Evolutionary conservation across 371 early-diverging fungal species (phyloP).

Genomic region (Mucor plumbeus): DNA sequence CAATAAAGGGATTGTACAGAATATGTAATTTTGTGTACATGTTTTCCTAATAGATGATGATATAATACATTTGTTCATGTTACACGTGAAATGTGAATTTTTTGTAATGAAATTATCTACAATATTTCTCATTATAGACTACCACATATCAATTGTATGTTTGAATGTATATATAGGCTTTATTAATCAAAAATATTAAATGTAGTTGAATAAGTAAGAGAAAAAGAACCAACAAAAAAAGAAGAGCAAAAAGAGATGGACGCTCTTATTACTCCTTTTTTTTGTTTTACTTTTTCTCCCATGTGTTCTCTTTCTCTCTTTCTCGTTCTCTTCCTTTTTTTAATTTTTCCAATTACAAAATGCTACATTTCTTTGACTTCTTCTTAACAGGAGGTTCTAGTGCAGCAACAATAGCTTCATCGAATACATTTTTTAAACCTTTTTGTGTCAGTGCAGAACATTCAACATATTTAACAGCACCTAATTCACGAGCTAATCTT

Average conservation of each 20-base stretch:
- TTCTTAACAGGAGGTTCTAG: slow-evolving; percentile 90
- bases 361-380: slow-evolving; percentile 79
- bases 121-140: neutral
- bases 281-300: neutral
- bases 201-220: neutral
- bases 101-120: neutral
- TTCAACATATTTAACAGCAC: slow-evolving; percentile 98
- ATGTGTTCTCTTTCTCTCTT: neutral
- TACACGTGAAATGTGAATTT: neutral
- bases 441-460: slow-evolving; percentile 97
- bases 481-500: slow-evolving; percentile 85
- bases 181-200: slow-evolving; percentile 8
- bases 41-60: neutral
- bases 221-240: neutral
- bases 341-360: slow-evolving; percentile 58
- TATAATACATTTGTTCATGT: neutral
- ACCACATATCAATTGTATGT: neutral
- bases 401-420: slow-evolving; percentile 98
- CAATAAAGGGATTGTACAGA: too few species aligned
- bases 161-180: neutral
- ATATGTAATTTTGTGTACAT: too few species aligned
- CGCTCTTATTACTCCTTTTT: neutral
- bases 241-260: neutral
- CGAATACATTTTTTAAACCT: slow-evolving; percentile 98
- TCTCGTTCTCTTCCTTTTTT: slow-evolving; percentile 1